Conservation (phyloP, 2,329 filamentous ascomycete genomes). For the Coniella lustricola region DNA sequence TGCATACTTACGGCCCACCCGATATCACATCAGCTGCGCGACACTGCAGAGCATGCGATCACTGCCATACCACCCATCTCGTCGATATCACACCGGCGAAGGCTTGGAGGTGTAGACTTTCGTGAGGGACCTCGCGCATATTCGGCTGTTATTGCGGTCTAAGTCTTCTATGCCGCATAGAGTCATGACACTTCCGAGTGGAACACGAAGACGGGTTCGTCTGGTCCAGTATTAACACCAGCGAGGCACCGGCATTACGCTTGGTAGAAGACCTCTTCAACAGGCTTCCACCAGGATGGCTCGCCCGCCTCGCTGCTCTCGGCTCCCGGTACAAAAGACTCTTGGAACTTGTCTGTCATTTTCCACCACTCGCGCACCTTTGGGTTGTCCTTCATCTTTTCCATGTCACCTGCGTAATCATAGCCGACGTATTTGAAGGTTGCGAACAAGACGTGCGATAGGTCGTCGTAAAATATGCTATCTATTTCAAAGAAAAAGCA, state of each 20-base stretch:
- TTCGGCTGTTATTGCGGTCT: neutral
- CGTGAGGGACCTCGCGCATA: neutral
- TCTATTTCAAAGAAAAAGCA: slow-evolving; percentile 36
- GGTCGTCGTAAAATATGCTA: slow-evolving; percentile 64
- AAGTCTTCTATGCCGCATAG: neutral
- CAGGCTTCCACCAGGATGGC: slow-evolving; percentile 61
- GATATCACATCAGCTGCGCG: too few species aligned
- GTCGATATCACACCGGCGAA: too few species aligned
- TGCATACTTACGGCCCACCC: too few species aligned
- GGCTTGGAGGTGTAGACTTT: too few species aligned
- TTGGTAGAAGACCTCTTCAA: slow-evolving; percentile 63
- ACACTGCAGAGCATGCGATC: too few species aligned
- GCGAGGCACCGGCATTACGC: slow-evolving; percentile 27
- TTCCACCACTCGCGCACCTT: slow-evolving; percentile 74
- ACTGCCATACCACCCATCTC: too few species aligned
- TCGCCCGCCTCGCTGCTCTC: slow-evolving; percentile 51
- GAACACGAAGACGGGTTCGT: neutral
- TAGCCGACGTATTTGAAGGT: slow-evolving; percentile 73
- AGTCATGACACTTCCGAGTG: neutral
- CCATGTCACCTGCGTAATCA: slow-evolving; percentile 69
- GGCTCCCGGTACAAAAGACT: slow-evolving; percentile 53
- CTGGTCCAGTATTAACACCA: neutral
- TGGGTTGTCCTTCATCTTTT: slow-evolving; percentile 63
- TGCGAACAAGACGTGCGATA: slow-evolving; percentile 60
- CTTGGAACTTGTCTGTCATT: slow-evolving; percentile 73